Evolutionary conservation across 2,329 filamentous ascomycete genomes (phyloP), one percentile per base, ranked within the genome.

Genomic region (Fusarium lateritium): DNA sequence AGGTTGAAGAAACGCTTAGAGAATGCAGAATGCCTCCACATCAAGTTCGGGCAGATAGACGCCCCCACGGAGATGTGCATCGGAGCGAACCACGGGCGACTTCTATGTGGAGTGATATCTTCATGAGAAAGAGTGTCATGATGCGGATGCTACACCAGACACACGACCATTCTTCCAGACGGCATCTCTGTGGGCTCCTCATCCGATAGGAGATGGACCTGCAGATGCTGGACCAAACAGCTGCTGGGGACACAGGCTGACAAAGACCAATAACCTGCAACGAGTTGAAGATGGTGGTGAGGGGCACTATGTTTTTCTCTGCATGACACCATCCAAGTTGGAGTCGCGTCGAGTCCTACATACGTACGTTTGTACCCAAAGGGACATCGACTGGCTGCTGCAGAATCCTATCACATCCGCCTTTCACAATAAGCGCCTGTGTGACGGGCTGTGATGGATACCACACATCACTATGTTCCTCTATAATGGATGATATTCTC

Each of bases 261-360:
- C 47, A 62, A 50, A 67, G 66, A 58, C 67, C 67, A 69, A 65
- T 65, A 44, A 53, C 45, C 42, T 38, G 43, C 46, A 53, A 69
- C 21, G 39, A 58, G 44, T 34, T 17, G 49, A 53, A 56, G 53
- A 66, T 56, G 68, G 68, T 69, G 68, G 68, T 71, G 68, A 69
- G 68, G 65, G 68, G 64, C 64, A 64, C 38, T 62, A 26, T 56
- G 49, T 51, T 61, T 54, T 61, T 56, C 53, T 54, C 69, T 75
- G 73, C 73, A 75, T 75, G 69, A 73, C 73, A 75, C 73, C 73
- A 75, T 72, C 70, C 61, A 63, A 62, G 51, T 54, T 38, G 36
- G 61, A 57, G 26, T 44, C 57, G 38, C 38, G 33, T 50, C 50
- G 53, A 69, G 67, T 68, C 67, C 67, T 70, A 65, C 46, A 28